Evolutionary conservation across 345 rosid genomes (phyloP).

Genomic region (Pistacia atlantica): DNA sequence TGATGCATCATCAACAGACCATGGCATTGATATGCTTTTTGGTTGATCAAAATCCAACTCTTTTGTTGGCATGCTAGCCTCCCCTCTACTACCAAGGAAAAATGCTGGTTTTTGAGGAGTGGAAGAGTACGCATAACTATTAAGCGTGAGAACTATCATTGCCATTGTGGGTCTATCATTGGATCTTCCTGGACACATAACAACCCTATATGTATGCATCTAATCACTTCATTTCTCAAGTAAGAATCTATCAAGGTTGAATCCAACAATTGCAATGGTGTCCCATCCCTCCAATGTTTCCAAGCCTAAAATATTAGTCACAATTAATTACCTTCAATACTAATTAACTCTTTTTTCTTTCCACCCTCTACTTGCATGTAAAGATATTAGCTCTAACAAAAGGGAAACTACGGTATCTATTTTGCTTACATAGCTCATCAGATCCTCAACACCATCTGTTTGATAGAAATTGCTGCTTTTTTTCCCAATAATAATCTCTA

Average conservation of each 20-base stretch:
- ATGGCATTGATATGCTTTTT: neutral
- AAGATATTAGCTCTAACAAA: no score
- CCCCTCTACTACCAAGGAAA: constrained; percentile 21
- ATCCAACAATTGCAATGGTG: no score
- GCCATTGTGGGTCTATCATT: constrained; percentile 27
- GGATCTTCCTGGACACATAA: constrained; percentile 58
- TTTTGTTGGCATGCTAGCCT: neutral
- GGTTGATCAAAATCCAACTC: neutral
- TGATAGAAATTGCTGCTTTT: constrained; percentile 19
- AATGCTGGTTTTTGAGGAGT: constrained; percentile 42
- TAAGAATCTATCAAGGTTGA: constrained; percentile 21
- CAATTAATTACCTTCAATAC: no score
- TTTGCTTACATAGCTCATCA: constrained; percentile 26
- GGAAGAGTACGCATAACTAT: constrained; percentile 45
- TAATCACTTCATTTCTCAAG: constrained; percentile 44
- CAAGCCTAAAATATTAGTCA: no score
- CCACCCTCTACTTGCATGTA: no score
- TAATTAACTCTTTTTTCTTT: no score
- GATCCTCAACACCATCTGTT: constrained; percentile 3
- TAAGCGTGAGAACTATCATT: constrained; percentile 24
- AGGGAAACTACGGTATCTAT: neutral
- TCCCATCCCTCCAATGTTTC: no score
- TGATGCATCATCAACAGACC: constrained; percentile 10
- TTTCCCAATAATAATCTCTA: constrained; percentile 41
- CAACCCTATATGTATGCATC: constrained; percentile 58